phyloP scores from a whole-genome alignment of 1,139 yeast species.

The Suhomyces panamericanus region DNA sequence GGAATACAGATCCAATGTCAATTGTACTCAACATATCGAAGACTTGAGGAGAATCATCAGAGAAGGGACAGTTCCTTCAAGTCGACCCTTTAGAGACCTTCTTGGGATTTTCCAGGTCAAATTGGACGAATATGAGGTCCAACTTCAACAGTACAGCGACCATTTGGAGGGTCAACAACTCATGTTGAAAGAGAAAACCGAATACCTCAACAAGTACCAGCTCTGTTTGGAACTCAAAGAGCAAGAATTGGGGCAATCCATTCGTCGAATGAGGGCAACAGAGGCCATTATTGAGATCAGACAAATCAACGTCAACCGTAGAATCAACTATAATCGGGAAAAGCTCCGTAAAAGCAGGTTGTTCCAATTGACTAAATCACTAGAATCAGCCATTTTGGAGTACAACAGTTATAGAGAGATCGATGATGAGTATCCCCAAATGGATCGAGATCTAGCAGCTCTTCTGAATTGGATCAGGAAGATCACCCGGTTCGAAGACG shows the following conservation, averaged over 20 bases:
- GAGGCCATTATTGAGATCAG: constrained; percentile 3
- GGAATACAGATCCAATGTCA: neutral
- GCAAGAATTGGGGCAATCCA: neutral
- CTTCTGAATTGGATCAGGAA: neutral
- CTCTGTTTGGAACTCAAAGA: neutral
- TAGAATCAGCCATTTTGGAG: neutral
- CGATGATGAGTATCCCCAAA: neutral
- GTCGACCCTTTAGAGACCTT: neutral
- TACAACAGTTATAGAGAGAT: neutral
- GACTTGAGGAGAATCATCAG: neutral
- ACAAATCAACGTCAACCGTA: neutral
- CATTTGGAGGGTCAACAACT: constrained; percentile 6
- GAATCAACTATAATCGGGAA: neutral
- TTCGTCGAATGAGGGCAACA: constrained; percentile 4
- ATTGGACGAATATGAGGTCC: constrained; percentile 6
- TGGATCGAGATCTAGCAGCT: neutral
- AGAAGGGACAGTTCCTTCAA: neutral
- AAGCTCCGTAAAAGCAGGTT: neutral
- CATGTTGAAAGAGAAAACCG: constrained; percentile 4
- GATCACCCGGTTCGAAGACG: neutral
- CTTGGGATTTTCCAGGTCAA: constrained; percentile 1
- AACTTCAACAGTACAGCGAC: constrained; percentile 3
- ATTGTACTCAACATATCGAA: neutral
- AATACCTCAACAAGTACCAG: constrained; percentile 5
- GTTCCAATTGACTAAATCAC: neutral